These are phyloP conservation scores for Cercospora berteroae DNA, from an alignment of 2,329 filamentous ascomycete genomes.

Conservation along the genomic window DNA sequence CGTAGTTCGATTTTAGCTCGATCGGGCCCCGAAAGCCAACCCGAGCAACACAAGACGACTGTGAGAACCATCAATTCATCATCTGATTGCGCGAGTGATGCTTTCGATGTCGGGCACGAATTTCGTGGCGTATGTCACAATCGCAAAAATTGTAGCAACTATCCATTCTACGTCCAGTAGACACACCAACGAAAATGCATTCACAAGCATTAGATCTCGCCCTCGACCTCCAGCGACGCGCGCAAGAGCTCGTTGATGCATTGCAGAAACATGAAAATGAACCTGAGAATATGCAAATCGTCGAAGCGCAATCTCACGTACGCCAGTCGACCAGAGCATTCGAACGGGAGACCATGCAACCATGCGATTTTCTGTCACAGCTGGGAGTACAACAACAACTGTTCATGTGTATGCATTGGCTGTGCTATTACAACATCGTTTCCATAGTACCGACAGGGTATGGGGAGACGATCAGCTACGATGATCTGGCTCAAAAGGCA, in stretches of 20 bases:
- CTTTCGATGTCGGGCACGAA: not conserved
- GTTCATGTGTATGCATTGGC: not conserved
- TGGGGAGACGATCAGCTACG: not conserved
- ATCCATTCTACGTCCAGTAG: not conserved
- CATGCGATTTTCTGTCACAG: not conserved
- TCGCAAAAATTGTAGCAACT: not conserved
- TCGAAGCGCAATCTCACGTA: not conserved
- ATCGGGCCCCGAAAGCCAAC: not conserved
- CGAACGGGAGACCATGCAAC: not conserved
- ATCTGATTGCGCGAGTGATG: not conserved
- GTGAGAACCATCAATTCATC: not conserved
- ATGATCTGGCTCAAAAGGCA: not conserved
- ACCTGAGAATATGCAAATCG: not conserved
- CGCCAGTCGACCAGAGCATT: not conserved
- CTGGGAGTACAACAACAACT: not conserved
- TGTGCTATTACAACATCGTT: not conserved
- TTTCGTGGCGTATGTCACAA: not conserved
- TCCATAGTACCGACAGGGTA: not conserved
- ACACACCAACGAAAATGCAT: not conserved
- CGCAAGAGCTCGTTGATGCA: not conserved
- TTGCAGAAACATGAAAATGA: not conserved
- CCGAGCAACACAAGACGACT: not conserved
- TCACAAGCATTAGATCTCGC: not conserved
- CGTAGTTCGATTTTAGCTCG: not conserved
- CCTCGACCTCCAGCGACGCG: not conserved